Percentiles rank a stretch among this genome's conserved stretches.
Conservation (phyloP, 1,284 basidiomycete genomes). For the Neonothopanus nambi region DNA sequence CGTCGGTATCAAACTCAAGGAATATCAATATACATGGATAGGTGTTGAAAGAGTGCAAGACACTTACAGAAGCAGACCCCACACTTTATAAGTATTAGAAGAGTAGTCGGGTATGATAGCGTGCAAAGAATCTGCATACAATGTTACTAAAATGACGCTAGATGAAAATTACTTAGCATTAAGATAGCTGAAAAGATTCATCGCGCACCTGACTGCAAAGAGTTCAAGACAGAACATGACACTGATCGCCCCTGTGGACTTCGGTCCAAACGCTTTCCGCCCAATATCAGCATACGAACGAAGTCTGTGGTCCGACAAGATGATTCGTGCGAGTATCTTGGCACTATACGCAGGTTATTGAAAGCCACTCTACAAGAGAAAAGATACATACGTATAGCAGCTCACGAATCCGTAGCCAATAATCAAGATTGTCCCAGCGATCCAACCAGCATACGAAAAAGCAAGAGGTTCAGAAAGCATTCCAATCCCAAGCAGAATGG, state of each 20-base stretch:
- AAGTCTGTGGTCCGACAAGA: slow-evolving; percentile 67
- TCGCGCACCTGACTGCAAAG: slow-evolving; percentile 70
- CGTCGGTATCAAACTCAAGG: slow-evolving; percentile 64
- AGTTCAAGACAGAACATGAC: slow-evolving; percentile 83
- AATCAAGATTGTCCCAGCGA: slow-evolving; percentile 73
- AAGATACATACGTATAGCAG: slow-evolving; percentile 77
- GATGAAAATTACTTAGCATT: slow-evolving; percentile 12
- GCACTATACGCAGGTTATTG: slow-evolving; percentile 49
- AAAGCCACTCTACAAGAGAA: slow-evolving; percentile 1
- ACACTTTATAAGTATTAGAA: slow-evolving; percentile 72
- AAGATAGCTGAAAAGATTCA: slow-evolving; percentile 18
- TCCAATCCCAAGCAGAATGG: slow-evolving; percentile 86
- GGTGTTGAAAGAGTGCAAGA: neutral
- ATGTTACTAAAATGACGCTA: slow-evolving; percentile 82
- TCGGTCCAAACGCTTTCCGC: slow-evolving; percentile 80
- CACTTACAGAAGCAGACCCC: slow-evolving; percentile 72
- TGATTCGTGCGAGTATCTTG: slow-evolving; percentile 80
- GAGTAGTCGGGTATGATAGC: slow-evolving; percentile 70
- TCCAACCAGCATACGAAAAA: slow-evolving; percentile 87
- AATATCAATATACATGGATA: neutral
- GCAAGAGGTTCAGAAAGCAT: slow-evolving; percentile 89
- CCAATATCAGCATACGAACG: slow-evolving; percentile 90
- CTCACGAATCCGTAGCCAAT: slow-evolving; percentile 79
- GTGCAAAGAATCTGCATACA: slow-evolving; percentile 85
- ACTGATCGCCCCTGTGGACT: slow-evolving; percentile 68